Base-by-base conservation (phyloP, 179 eudicot species). In the Silene coronaria region DNA sequence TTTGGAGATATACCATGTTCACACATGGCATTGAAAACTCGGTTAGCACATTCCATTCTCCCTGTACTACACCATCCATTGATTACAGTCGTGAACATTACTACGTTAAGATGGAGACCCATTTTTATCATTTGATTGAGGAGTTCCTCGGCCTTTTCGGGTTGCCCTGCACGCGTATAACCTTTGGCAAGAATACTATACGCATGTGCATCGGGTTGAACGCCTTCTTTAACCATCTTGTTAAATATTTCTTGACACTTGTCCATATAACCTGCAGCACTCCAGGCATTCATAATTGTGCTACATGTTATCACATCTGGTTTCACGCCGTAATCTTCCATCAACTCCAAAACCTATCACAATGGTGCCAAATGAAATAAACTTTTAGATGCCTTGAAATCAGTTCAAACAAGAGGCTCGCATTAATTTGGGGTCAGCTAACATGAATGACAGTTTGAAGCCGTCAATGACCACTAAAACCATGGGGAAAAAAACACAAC, bases 161-260 rank as follows among this genome's bases (percentile, higher is more conserved):
- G 96, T 64, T 87, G 80, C 48, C 67, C 73, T 28, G 88, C 86
- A 34, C 86, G 87, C 3, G 82, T 82, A 42, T 91, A 89, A 16
- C 97, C 96, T 82, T 90, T 91, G 9, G 97, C 96, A 13, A 91
- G 93, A 74, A 91, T 91, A 79, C 93, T 83, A 75, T 81, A 91
- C 28, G 86, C 96, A 76, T 87, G 89, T 32, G 74, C 77, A 74
- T 90, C 90, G 6, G 90, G 91, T 72, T 82, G 78, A 46, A 90
- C 86, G 63, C 91, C 92, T 34, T 91, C 90, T 73, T 79, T 84
- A 62, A 89, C 82, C 90, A 91, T 91, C 86, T 89, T 85, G 59
- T 89, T 85, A 38, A 91, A 89, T 60, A 91, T 88, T 82, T 85
- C 93, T 74, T 78, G 81, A 75, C 93, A 89, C 78, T 86, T 85